Conservation (phyloP, 2,329 filamentous ascomycete species). For the Penicillium griseofulvum region DNA sequence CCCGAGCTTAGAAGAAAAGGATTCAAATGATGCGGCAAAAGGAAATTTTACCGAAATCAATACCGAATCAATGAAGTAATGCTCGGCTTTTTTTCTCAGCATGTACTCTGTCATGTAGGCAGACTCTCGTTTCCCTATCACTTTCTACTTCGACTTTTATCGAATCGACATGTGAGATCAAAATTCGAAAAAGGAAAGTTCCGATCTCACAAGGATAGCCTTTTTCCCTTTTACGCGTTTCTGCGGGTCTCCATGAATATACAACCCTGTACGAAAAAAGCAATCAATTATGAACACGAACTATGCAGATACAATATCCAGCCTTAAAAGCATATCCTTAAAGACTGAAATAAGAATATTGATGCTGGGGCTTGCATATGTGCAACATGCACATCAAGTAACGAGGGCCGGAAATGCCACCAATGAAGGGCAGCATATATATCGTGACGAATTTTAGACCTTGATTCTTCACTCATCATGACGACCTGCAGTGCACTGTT, state of each 20-base stretch:
- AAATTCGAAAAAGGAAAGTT: too few relatives aligned
- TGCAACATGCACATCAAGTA: not conserved
- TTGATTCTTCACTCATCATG: too few relatives aligned
- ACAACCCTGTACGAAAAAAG: too few relatives aligned
- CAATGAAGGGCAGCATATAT: not conserved
- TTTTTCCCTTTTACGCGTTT: not conserved
- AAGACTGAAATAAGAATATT: not conserved
- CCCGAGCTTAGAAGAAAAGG: not conserved
- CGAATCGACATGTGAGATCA: too few relatives aligned
- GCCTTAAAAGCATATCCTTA: not conserved
- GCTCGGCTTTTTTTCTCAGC: not conserved
- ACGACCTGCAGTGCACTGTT: not conserved
- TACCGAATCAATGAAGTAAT: too few relatives aligned
- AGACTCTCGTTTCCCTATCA: not conserved
- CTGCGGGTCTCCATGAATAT: not conserved
- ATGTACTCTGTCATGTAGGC: not conserved
- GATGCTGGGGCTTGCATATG: not conserved
- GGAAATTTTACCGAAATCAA: not conserved
- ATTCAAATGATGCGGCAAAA: not conserved
- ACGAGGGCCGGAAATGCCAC: not conserved
- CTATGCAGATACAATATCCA: not conserved
- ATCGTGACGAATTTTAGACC: not conserved
- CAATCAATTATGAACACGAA: too few relatives aligned
- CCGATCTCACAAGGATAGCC: too few relatives aligned
- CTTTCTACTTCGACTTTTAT: not conserved